Evolutionary conservation across 2,329 filamentous ascomycete genomes (phyloP).

Genomic region (Sarocladiaceae sp.): DNA sequence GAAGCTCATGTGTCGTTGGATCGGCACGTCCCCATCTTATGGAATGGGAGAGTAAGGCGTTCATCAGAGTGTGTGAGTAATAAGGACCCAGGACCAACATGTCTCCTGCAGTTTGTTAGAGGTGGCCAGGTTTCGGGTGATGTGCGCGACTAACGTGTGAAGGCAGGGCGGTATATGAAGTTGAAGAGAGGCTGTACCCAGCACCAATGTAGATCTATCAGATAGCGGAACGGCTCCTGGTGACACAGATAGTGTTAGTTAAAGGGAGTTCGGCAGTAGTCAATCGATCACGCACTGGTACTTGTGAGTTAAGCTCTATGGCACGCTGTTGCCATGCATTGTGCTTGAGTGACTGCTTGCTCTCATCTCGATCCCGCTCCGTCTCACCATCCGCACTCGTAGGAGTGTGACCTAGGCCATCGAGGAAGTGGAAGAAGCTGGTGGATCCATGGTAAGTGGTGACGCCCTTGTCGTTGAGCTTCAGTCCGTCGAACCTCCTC

Average conservation of each 20-base stretch:
- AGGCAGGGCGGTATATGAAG: conserved; percentile 58
- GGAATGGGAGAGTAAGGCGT: conserved; percentile 49
- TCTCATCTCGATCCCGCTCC: conserved; percentile 25
- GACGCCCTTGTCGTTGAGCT: conserved; percentile 49
- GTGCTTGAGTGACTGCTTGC: conserved; percentile 46
- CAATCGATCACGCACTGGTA: conserved; percentile 47
- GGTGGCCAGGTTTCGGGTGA: neutral
- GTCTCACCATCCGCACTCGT: conserved; percentile 21
- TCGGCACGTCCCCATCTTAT: conserved; percentile 55
- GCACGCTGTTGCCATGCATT: conserved; percentile 57
- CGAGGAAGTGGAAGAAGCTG: conserved; percentile 54
- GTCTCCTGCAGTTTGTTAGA: conserved; percentile 37
- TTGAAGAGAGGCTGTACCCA: conserved; percentile 62
- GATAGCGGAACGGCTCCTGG: conserved; percentile 55
- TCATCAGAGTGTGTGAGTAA: conserved; percentile 46
- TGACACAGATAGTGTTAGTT: neutral
- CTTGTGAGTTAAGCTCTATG: conserved; percentile 51
- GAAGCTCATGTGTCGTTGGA: conserved; percentile 44
- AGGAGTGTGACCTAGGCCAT: conserved; percentile 29
- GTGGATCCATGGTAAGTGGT: conserved; percentile 54
- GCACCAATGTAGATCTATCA: conserved; percentile 59
- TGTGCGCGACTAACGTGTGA: conserved; percentile 43
- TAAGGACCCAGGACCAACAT: conserved; percentile 44
- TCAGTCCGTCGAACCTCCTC: conserved; percentile 43
- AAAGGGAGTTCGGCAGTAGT: too few species aligned